These are phyloP conservation scores for Arthroderma uncinatum DNA, from an alignment of 2,329 filamentous ascomycete species.

Conservation along the genomic window DNA sequence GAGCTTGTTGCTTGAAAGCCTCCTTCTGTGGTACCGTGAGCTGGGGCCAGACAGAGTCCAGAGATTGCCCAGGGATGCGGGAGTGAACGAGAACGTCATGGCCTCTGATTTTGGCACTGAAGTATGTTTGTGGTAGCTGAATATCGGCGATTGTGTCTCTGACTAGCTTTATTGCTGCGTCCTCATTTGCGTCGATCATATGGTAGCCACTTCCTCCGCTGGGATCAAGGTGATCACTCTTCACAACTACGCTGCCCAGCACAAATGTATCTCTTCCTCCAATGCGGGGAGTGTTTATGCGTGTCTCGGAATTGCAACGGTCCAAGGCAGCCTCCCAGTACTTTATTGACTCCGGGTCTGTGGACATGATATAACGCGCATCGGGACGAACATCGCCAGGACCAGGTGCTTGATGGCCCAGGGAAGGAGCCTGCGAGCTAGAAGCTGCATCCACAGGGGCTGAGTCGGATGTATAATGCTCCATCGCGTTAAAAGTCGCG, in stretches of 20 bases:
- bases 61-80: conserved; percentile 30
- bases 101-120: conserved; percentile 27
- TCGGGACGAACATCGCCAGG: conserved; percentile 29
- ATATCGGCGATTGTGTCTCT: conserved; percentile 25
- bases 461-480: neutral
- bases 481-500: neutral
- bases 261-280: conserved; percentile 27
- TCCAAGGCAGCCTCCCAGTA: conserved; percentile 30
- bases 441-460: neutral
- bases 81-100: conserved; percentile 33
- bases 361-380: conserved; percentile 25
- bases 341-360: conserved; percentile 21
- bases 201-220: conserved; percentile 23
- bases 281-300: conserved; percentile 23
- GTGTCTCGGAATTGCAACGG: conserved; percentile 20
- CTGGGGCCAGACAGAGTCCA: conserved; percentile 23
- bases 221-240: conserved; percentile 24
- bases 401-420: conserved; percentile 27
- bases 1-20: conserved; percentile 28
- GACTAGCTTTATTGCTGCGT: conserved; percentile 26
- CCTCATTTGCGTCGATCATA: conserved; percentile 29
- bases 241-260: conserved; percentile 28
- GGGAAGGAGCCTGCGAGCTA: conserved; percentile 20
- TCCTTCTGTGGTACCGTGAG: conserved; percentile 26
- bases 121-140: conserved; percentile 28